phyloP scores from a whole-genome alignment of 2,329 filamentous ascomycete genomes.

The Pseudogymnoascus verrucosus region DNA sequence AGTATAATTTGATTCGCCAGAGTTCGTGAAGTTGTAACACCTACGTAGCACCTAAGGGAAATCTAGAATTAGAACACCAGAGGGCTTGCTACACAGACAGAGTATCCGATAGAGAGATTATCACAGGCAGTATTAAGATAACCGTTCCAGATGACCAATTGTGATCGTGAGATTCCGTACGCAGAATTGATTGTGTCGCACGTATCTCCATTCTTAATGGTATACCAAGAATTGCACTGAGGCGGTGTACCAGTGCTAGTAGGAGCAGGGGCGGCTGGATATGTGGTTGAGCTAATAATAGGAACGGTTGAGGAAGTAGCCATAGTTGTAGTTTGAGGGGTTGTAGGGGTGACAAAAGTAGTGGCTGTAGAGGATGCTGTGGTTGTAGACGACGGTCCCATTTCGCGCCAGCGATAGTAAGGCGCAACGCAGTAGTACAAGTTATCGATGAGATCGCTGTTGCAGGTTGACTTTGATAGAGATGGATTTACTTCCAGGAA shows the following conservation, averaged over 20 bases:
- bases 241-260: background rate
- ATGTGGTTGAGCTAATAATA: background rate
- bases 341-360: background rate
- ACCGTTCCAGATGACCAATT: background rate
- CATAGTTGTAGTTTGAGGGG: background rate
- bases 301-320: background rate
- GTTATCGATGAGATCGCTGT: too few relatives aligned
- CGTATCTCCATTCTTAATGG: background rate
- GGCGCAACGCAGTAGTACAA: too few relatives aligned
- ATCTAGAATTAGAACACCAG: background rate
- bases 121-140: background rate
- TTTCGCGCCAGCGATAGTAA: too few relatives aligned
- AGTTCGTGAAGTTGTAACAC: background rate
- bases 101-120: background rate
- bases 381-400: too few relatives aligned
- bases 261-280: background rate
- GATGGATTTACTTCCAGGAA: too few relatives aligned
- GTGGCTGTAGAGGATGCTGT: too few relatives aligned
- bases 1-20: background rate
- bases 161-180: background rate
- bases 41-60: background rate
- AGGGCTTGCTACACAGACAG: background rate
- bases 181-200: background rate
- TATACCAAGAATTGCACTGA: slow-evolving; percentile 5
- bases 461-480: too few relatives aligned